phyloP scores from a whole-genome alignment of 179 eudicot species.

The Silene coronaria region DNA sequence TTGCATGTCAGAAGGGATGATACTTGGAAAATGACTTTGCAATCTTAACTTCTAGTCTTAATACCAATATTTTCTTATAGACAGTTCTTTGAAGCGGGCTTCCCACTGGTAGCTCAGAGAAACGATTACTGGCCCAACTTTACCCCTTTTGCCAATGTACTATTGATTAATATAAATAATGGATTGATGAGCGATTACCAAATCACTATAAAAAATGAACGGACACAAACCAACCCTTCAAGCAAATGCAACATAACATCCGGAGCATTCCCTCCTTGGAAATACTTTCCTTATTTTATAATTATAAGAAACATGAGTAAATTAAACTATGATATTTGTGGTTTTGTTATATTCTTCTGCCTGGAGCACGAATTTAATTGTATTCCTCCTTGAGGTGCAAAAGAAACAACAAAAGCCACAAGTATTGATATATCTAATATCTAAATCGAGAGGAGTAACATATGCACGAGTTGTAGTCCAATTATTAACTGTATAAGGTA shows the following conservation, averaged over 20 bases:
- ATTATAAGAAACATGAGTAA: neutral
- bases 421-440: neutral
- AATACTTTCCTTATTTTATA: neutral
- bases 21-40: neutral
- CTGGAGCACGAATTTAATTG: neutral
- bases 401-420: neutral
- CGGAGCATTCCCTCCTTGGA: neutral
- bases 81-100: neutral
- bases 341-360: neutral
- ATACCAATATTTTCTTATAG: neutral
- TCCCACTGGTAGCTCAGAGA: neutral
- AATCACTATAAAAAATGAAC: neutral
- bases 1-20: neutral
- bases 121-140: neutral
- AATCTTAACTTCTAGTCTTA: neutral
- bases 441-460: neutral
- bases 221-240: neutral
- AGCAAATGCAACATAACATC: neutral
- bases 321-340: neutral
- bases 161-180: too few relatives aligned
- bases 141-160: too few relatives aligned
- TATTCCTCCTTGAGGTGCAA: neutral
- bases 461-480: neutral
- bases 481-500: too few relatives aligned
- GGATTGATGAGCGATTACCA: neutral